Base-by-base conservation (phyloP, 1,139 yeast genomes). In the Nakaseomyces kungkrabaensis region DNA sequence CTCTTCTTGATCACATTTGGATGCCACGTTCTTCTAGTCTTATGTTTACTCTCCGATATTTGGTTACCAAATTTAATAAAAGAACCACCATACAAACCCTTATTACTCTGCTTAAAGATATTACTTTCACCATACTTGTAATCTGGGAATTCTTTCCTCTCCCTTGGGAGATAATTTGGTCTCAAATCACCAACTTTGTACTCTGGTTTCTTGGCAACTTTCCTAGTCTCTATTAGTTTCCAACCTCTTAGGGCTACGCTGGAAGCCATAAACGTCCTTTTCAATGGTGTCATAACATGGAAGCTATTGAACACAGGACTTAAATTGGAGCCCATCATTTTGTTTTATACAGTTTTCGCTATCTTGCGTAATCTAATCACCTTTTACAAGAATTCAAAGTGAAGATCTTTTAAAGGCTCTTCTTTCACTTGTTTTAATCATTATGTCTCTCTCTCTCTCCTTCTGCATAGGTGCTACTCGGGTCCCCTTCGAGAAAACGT, bases 11-110 rank as follows among this genome's bases (percentile, higher is more conserved):
- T 81, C 47, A 88, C 80, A 69, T 92, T 92, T 41, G 96, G 96
- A 59, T 75, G 71, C 80, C 94, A 92, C 38, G 78, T 76, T 65
- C 96, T 76, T 66, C 82, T 78, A 51, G 79, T 79, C 68, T 85
- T 86, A 68, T 85, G 85, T 57, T 77, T 77, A 53, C 81, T 79
- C 65, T 88, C 96, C 11, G 95, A 81, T 54, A 90, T 77, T 52
- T 81, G 78, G 68, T 87, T 79, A 56, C 96, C 94, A 56, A 82
- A 77, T 58, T 80, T 81, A 53, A 88, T 79, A 64, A 84, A 86
- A 52, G 85, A 78, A 17, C 97, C 97, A 26, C 97, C 98, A 66
- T 78, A 90, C 47, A 92, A 75, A 7, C 97, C 97, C 51, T 84
- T 72, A 67, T 90, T 87, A 59, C 90, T 82, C 68, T 90, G 84